A percentile compares a stretch with the other conserved stretches of the same genome.
phyloP scores from a whole-genome alignment of 228 moss, liverwort and hornwort species.

The Sphagnum magellanicum region DNA sequence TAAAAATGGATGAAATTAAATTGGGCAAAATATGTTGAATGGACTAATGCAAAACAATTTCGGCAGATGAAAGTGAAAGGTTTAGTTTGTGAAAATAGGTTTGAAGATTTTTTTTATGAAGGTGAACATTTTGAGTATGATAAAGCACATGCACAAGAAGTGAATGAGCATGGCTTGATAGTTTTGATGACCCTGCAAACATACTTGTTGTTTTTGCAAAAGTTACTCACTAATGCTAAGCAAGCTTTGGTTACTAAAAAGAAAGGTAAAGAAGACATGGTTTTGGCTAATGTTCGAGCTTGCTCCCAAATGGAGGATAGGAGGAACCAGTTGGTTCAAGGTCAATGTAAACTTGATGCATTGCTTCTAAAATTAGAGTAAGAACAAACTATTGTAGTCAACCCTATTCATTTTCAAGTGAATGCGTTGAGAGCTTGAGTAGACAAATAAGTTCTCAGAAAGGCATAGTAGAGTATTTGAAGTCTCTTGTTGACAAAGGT shows the following conservation, averaged over 20 bases:
- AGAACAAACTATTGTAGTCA: too few species aligned
- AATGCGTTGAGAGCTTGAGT: not conserved
- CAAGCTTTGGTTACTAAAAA: too few species aligned
- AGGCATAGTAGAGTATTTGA: not conserved
- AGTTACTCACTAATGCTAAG: too few species aligned
- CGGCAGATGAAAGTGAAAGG: too few species aligned
- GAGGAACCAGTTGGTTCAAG: too few species aligned
- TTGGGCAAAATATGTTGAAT: not conserved
- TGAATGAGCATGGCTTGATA: not conserved
- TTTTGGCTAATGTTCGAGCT: not conserved
- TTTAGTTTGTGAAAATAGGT: not conserved
- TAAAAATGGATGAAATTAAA: not conserved
- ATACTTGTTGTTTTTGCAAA: too few species aligned
- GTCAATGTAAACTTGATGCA: too few species aligned
- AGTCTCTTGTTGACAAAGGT: not conserved
- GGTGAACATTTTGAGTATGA: not conserved
- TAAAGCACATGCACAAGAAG: not conserved
- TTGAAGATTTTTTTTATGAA: not conserved
- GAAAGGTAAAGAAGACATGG: not conserved
- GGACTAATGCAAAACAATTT: not conserved
- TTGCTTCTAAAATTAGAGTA: too few species aligned
- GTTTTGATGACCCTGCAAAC: too few species aligned
- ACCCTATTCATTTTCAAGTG: not conserved
- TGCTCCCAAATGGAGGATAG: too few species aligned
- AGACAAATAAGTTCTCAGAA: not conserved